Evolutionary conservation across 1,284 basidiomycete genomes (phyloP).

Genomic region (Apiotrichum sp.): DNA sequence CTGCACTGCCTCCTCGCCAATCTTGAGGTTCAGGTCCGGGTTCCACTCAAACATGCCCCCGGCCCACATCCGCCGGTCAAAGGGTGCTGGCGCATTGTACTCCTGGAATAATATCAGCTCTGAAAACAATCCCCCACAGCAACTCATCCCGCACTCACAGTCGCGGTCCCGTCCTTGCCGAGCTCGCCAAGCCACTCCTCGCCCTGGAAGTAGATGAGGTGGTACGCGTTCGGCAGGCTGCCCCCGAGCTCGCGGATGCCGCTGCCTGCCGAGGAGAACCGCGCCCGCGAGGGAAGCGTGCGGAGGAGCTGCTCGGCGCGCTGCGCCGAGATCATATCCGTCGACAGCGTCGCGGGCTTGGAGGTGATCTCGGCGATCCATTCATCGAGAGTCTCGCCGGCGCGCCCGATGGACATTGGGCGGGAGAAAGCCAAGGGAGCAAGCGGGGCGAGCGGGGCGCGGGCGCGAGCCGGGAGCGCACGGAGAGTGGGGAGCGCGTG

Average conservation of each 20-base stretch:
- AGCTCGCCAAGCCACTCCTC: slow-evolving; percentile 57
- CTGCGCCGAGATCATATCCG: slow-evolving; percentile 18
- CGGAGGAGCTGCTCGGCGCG: slow-evolving; percentile 25
- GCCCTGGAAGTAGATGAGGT: slow-evolving; percentile 69
- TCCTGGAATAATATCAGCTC: slow-evolving; percentile 47
- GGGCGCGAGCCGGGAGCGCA: not conserved
- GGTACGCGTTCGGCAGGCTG: slow-evolving; percentile 58
- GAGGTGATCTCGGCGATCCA: slow-evolving; percentile 26
- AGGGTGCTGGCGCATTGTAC: slow-evolving; percentile 59
- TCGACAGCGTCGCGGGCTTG: slow-evolving; percentile 8
- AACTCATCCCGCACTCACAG: slow-evolving; percentile 55
- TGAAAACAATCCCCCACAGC: too few relatives aligned
- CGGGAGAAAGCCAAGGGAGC: too few relatives aligned
- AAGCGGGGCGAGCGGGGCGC: not conserved
- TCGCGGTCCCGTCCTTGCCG: slow-evolving; percentile 55
- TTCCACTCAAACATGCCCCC: slow-evolving; percentile 64
- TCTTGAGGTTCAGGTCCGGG: slow-evolving; percentile 48
- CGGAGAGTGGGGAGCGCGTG: too few relatives aligned
- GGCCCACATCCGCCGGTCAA: slow-evolving; percentile 76
- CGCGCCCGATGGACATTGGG: not conserved
- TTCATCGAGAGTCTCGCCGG: not conserved
- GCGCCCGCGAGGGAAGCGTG: slow-evolving; percentile 63
- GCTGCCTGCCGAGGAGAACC: not conserved
- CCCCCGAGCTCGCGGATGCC: slow-evolving; percentile 29
- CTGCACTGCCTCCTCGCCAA: slow-evolving; percentile 56